Evolutionary conservation across 2,329 filamentous ascomycete species (phyloP).

Genomic region (Coniella lustricola): DNA sequence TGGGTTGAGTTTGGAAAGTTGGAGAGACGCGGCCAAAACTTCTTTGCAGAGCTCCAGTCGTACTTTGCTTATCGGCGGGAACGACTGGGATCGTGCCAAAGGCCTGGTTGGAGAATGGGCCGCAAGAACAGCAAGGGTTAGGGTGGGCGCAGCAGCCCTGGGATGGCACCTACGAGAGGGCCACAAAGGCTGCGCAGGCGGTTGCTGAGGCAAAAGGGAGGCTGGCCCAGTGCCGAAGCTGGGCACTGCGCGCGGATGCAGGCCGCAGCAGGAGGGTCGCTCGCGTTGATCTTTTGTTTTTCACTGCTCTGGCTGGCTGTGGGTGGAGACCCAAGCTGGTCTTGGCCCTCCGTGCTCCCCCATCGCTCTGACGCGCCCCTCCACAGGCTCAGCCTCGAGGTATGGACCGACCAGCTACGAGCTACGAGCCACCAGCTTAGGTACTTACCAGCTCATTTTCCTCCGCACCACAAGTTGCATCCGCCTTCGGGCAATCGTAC

Average conservation of each 20-base stretch:
- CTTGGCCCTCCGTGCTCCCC: neutral
- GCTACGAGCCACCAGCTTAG: no score
- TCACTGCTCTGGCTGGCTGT: neutral
- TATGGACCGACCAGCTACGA: no score
- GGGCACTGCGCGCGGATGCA: neutral
- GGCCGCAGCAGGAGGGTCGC: neutral
- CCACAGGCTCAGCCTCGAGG: no score
- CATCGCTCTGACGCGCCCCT: no score
- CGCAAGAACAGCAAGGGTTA: neutral
- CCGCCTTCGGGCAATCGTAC: no score
- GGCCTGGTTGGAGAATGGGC: neutral
- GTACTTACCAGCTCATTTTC: no score
- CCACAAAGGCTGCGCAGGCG: neutral
- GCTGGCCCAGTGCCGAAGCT: neutral
- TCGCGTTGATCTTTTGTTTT: constrained; percentile 2
- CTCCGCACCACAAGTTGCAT: no score
- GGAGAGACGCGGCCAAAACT: constrained; percentile 9
- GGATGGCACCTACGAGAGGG: neutral
- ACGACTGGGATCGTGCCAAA: constrained; percentile 3
- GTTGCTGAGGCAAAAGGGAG: neutral
- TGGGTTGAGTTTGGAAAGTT: constrained; percentile 14
- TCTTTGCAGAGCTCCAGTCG: constrained; percentile 8
- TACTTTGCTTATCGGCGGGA: constrained; percentile 8
- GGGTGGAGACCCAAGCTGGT: neutral
- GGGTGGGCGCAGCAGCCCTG: neutral